Percentiles rank a stretch among this genome's conserved stretches.
phyloP scores from a whole-genome alignment of 208 protist genomes.

The Vickermania spadyakhi region DNA sequence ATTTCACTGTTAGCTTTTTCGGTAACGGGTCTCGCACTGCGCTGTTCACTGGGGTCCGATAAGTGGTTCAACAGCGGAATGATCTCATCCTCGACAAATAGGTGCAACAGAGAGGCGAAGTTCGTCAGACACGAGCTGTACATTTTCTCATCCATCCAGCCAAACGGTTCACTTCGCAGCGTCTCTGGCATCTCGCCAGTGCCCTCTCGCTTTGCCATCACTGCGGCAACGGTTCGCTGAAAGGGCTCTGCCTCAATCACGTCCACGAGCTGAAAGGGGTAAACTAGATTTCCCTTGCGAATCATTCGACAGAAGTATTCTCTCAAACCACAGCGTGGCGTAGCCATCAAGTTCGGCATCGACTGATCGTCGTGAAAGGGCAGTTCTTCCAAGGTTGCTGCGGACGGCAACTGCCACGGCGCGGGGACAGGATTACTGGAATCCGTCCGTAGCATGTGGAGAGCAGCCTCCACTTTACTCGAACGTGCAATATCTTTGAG shows the following conservation, averaged over 20 bases:
- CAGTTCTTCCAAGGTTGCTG: too few species aligned
- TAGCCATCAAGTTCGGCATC: neutral
- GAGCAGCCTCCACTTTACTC: constrained; percentile 26
- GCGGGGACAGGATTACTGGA: neutral
- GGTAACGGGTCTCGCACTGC: too few species aligned
- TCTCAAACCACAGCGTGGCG: neutral
- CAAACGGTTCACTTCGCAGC: neutral
- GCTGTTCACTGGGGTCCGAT: too few species aligned
- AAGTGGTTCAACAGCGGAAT: neutral
- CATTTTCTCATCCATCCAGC: neutral
- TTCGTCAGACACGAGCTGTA: neutral
- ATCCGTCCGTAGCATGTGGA: constrained; percentile 17
- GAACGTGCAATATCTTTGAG: constrained; percentile 63
- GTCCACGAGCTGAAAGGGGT: neutral
- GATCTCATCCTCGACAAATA: neutral
- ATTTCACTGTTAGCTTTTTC: too few species aligned
- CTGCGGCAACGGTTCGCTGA: neutral
- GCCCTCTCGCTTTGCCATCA: neutral
- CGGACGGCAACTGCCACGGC: neutral
- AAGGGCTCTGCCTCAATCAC: neutral
- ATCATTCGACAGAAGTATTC: neutral
- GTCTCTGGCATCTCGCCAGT: neutral
- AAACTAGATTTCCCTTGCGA: neutral
- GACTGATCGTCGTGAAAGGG: neutral
- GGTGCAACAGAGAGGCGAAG: neutral